phyloP scores from a whole-genome alignment of 148 eudicot genomes.

The Vaccinium myrtillus region DNA sequence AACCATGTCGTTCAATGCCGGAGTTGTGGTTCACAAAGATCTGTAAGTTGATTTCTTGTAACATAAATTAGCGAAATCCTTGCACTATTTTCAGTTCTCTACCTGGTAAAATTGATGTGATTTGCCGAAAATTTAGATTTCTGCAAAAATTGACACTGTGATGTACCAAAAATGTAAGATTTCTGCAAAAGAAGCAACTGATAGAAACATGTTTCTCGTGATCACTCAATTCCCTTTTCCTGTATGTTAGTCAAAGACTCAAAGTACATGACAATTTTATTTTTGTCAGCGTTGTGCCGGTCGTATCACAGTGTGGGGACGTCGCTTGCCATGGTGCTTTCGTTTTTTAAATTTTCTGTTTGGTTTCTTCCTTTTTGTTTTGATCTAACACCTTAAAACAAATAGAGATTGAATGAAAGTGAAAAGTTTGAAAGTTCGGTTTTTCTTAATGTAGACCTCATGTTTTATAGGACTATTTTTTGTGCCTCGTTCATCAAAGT shows the following conservation, averaged over 20 bases:
- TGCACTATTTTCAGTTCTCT: not conserved
- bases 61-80: not conserved
- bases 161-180: not conserved
- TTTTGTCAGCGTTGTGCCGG: too few relatives aligned
- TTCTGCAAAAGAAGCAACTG: not conserved
- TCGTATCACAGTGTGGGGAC: too few relatives aligned
- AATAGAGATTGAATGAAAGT: too few relatives aligned
- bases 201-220: not conserved
- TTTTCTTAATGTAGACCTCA: too few relatives aligned
- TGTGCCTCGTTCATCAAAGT: too few relatives aligned
- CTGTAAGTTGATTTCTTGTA: not conserved
- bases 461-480: too few relatives aligned
- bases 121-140: too few relatives aligned
- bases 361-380: too few relatives aligned
- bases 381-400: too few relatives aligned
- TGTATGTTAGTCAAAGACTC: not conserved
- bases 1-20: not conserved
- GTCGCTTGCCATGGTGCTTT: too few relatives aligned
- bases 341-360: too few relatives aligned
- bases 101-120: not conserved
- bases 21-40: not conserved
- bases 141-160: not conserved
- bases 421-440: too few relatives aligned
- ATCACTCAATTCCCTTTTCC: not conserved
- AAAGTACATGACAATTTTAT: not conserved